phyloP scores from a whole-genome alignment of 305 asterid genomes.

The Fraxinus latifolia region DNA sequence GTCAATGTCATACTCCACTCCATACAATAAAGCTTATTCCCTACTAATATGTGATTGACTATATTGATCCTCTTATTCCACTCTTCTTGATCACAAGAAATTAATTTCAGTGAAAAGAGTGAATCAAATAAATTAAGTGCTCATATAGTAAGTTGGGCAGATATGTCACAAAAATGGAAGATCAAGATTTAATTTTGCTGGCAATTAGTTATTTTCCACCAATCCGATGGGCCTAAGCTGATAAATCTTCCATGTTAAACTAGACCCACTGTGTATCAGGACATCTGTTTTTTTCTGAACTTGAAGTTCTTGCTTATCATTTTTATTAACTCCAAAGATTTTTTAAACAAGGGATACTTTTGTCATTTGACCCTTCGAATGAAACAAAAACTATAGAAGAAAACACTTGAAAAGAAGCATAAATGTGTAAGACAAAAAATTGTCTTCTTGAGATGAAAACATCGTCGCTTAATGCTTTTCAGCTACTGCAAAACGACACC shows the following conservation, averaged over 20 bases:
- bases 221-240: background rate
- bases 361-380: background rate
- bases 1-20: background rate
- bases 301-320: background rate
- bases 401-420: background rate
- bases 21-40: background rate
- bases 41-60: background rate
- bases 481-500: conserved; percentile 13
- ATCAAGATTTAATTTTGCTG: background rate
- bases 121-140: background rate
- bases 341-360: background rate
- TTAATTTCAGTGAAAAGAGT: background rate
- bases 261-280: background rate
- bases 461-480: background rate
- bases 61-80: background rate
- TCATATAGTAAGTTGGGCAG: background rate
- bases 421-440: background rate
- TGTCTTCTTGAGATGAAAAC: conserved; percentile 14
- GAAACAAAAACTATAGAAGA: background rate
- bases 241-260: background rate
- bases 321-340: background rate
- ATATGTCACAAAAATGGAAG: background rate
- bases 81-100: background rate
- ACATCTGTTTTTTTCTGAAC: background rate
- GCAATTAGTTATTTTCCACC: background rate